Base-by-base conservation (phyloP, 78 protist genomes). In the Chrysochromulina parva region DNA sequence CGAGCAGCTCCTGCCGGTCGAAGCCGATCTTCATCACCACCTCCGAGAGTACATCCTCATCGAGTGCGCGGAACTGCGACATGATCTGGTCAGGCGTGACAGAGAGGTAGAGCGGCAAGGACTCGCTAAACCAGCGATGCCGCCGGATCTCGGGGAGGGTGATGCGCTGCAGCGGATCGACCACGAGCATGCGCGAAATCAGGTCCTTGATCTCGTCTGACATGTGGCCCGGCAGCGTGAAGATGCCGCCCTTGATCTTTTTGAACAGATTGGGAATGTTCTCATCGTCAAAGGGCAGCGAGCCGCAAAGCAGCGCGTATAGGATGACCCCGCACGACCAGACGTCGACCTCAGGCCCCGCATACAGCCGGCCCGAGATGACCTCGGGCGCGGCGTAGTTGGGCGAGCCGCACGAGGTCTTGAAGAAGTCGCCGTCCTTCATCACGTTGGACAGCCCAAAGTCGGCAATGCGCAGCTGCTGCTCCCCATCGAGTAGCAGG, bases 361-460 rank as follows among this genome's bases (percentile, higher is more conserved):
- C 97, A 28, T 98, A 98, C 66, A 97, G 94, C 26, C 84, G 71
- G 60, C 65, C 88, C 65, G 88, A 74, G 55, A 98, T 96, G 80
- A 98, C 99, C 67, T 99, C 99, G 2, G 99, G 99, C n/a, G 99
- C 99, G 0, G 99, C 99, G 85, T 99, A 99, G 96, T 99, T 99
- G 54, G 99, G 99, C 38, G 98, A 97, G 38, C 99, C 99, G 92
- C 99, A 99, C 62, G 93, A 59, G 22, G 99, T 99, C 88, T 93
- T 93, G 66, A 92, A 74, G 62, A 99, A 98, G 65, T 95, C 97
- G 19, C 99, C 99, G 91, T 99, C 99, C 52, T 92, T 88, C 88
- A 85, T 85, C 28, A 24, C 62, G 90, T 97, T 98, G 13, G 98
- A 94, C 60, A 99, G 97, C 9, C 99, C 99, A 90, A 99, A 99